A percentile compares a stretch with the other conserved stretches of the same genome.
Evolutionary conservation across 1,284 basidiomycete genomes (phyloP).

Genomic region (Malassezia obtusa): DNA sequence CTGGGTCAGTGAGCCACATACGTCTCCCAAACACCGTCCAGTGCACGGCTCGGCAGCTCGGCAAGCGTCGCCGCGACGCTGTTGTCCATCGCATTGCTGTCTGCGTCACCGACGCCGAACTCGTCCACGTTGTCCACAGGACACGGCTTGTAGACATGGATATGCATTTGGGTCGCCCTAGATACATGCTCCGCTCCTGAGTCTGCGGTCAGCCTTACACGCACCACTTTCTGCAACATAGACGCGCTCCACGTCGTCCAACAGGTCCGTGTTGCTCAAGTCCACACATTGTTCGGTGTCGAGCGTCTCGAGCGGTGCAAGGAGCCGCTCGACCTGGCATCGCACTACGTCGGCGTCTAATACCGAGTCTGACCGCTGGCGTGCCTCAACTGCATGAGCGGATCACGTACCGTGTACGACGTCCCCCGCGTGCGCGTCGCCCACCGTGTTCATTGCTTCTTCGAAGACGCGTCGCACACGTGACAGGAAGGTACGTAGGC

Average conservation of each 20-base stretch:
- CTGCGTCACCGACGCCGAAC: slow-evolving; percentile 56
- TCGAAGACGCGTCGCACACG: slow-evolving; percentile 2
- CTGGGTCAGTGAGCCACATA: slow-evolving; percentile 45
- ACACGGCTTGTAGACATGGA: slow-evolving; percentile 77
- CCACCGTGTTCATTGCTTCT: neutral
- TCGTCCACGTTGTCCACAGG: slow-evolving; percentile 66
- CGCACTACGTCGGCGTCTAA: neutral
- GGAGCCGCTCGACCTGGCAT: neutral
- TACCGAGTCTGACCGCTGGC: neutral
- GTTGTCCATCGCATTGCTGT: slow-evolving; percentile 53
- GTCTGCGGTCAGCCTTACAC: slow-evolving; percentile 11
- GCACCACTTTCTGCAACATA: slow-evolving; percentile 59
- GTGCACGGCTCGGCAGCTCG: slow-evolving; percentile 67
- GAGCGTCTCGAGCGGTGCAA: neutral
- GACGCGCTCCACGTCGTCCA: slow-evolving; percentile 65
- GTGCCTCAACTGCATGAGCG: slow-evolving; percentile 7
- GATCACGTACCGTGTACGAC: slow-evolving; percentile 2
- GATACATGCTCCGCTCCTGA: neutral
- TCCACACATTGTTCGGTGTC: neutral
- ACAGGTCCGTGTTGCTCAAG: neutral
- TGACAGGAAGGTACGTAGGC: slow-evolving; percentile 1
- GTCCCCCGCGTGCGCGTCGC: neutral
- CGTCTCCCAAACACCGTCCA: slow-evolving; percentile 77
- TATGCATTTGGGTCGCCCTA: slow-evolving; percentile 24
- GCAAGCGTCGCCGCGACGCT: slow-evolving; percentile 76